Percentiles rank a stretch among this genome's conserved stretches.
phyloP scores from a whole-genome alignment of 495 filamentous ascomycete genomes.

The Xylaria grammica region DNA sequence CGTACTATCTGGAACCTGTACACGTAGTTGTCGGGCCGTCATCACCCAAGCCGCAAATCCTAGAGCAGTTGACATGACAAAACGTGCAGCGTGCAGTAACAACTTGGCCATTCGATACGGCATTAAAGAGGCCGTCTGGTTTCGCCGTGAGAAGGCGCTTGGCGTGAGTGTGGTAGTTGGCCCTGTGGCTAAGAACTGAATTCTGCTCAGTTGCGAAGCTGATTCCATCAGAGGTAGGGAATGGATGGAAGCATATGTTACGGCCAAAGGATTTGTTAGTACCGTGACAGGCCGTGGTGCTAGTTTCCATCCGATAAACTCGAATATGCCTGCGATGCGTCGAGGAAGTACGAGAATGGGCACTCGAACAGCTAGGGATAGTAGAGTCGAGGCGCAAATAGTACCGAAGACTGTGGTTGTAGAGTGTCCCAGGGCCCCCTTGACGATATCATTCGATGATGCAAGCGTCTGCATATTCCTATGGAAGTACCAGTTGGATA shows the following conservation, averaged over 20 bases:
- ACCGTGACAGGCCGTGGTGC: constrained; percentile 83
- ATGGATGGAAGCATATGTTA: constrained; percentile 95
- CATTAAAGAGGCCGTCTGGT: constrained; percentile 48
- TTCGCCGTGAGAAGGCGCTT: constrained; percentile 58
- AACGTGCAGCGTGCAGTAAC: constrained; percentile 85
- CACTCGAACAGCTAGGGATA: constrained; percentile 80
- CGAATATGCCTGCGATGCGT: constrained; percentile 53
- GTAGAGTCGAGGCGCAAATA: constrained; percentile 81
- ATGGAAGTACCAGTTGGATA: constrained; percentile 99
- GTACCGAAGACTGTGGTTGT: constrained; percentile 89
- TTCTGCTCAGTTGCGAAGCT: constrained; percentile 74
- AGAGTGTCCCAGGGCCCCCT: constrained; percentile 80
- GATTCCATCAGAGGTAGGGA: constrained; percentile 78
- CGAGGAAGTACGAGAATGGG: constrained; percentile 84
- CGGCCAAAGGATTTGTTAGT: constrained; percentile 85
- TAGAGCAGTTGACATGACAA: constrained; percentile 85
- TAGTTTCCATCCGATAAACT: constrained; percentile 39
- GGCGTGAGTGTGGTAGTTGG: constrained; percentile 67
- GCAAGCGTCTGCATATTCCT: constrained; percentile 79
- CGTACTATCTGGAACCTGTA: constrained; percentile 54
- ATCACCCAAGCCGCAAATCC: constrained; percentile 98
- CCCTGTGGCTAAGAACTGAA: constrained; percentile 71
- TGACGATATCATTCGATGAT: constrained; percentile 76
- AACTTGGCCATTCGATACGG: constrained; percentile 91
- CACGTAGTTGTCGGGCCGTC: constrained; percentile 72